Evolutionary conservation across 495 filamentous ascomycete genomes (phyloP), one percentile per base, ranked within the genome.

Genomic region (Wilcoxina mikolae): DNA sequence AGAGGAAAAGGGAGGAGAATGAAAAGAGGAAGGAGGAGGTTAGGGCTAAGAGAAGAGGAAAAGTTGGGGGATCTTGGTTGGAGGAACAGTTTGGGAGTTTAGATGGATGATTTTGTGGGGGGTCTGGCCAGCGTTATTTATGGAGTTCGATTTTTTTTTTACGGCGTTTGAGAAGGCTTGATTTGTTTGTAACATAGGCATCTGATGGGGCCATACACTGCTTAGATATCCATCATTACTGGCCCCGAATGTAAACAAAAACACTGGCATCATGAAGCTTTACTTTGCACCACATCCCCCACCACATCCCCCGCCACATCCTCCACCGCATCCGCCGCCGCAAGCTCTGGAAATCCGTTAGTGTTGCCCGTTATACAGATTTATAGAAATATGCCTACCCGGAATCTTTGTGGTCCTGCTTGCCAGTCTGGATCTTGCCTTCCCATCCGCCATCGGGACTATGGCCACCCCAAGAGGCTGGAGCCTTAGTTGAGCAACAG

Each of bases 81-180:
- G 85, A 90, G 55, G 74, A 65, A 56, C 89, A 93, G 68, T 67
- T 91, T 61, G 75, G 77, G 15, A 77, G n/a, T n/a, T n/a, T n/a
- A n/a, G n/a, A n/a, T n/a, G n/a, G n/a, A n/a, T n/a, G n/a, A n/a
- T n/a, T n/a, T n/a, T n/a, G n/a, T n/a, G n/a, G n/a, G n/a, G n/a
- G n/a, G n/a, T n/a, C n/a, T n/a, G n/a, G n/a, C n/a, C n/a, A n/a
- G n/a, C n/a, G n/a, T n/a, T n/a, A n/a, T n/a, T n/a, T n/a, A n/a
- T n/a, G n/a, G n/a, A n/a, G n/a, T n/a, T n/a, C n/a, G n/a, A n/a
- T n/a, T n/a, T n/a, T n/a, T n/a, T n/a, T n/a, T n/a, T n/a, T n/a
- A n/a, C n/a, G n/a, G n/a, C n/a, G n/a, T n/a, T n/a, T n/a, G n/a
- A n/a, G n/a, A n/a, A n/a, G n/a, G n/a, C n/a, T n/a, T n/a, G n/a